These are phyloP conservation scores for Domatiomyces globalis DNA, from an alignment of 2,329 filamentous ascomycete genomes.

Conservation along the genomic window DNA sequence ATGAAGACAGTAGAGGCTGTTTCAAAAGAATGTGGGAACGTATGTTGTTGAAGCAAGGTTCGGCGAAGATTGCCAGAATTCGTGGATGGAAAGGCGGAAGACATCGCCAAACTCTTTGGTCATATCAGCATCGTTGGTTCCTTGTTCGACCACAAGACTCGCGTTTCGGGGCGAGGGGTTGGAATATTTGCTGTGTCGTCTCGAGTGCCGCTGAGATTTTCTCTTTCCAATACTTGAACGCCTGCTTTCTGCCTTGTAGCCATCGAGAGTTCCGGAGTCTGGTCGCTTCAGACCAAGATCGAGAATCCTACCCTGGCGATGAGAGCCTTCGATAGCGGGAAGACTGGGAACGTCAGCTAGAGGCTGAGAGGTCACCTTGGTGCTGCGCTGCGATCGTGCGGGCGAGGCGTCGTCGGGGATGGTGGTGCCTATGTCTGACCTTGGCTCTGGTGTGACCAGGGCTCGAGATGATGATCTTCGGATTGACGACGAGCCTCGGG, in stretches of 20 bases:
- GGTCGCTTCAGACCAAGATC: conserved; percentile 14
- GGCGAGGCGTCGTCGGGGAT: conserved; percentile 5
- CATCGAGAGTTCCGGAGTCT: conserved; percentile 16
- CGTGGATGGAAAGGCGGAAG: not conserved
- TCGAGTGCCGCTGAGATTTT: not conserved
- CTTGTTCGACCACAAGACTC: not conserved
- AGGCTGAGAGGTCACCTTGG: conserved; percentile 8
- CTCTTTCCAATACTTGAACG: not conserved
- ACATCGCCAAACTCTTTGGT: not conserved
- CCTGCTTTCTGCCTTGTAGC: not conserved
- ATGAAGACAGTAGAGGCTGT: not conserved
- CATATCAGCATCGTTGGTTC: not conserved
- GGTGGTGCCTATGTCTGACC: conserved; percentile 2
- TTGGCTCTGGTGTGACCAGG: not conserved
- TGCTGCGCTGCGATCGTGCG: conserved; percentile 2
- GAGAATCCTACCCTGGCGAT: not conserved
- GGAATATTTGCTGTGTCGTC: not conserved
- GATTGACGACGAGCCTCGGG: not conserved
- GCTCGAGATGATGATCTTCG: not conserved
- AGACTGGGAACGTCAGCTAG: conserved; percentile 7
- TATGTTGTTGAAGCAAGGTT: not conserved
- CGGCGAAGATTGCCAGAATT: conserved; percentile 1
- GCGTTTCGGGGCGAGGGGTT: not conserved
- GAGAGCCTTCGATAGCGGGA: conserved; percentile 9
- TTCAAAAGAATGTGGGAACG: not conserved